These are phyloP conservation scores for Botryotinia globosa DNA, from an alignment of 2,329 filamentous ascomycete genomes.

Conservation along the genomic window DNA sequence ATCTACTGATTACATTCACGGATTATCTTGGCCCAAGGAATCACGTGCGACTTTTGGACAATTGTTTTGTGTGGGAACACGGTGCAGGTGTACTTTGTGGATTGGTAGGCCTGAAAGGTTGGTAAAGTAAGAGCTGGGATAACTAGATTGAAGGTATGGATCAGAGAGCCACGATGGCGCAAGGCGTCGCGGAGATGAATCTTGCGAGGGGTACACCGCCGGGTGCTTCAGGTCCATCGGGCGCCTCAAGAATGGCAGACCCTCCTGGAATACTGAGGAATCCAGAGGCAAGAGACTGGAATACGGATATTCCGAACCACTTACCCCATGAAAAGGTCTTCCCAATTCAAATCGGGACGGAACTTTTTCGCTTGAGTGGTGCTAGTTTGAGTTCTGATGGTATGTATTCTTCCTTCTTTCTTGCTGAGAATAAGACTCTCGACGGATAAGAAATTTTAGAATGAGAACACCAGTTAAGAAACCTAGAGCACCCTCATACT, in stretches of 20 bases:
- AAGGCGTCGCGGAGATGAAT: neutral
- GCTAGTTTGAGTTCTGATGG: conserved; percentile 71
- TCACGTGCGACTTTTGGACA: neutral
- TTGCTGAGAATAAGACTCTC: neutral
- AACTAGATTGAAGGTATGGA: neutral
- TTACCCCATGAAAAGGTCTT: conserved; percentile 51
- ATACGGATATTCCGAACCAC: conserved; percentile 39
- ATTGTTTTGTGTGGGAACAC: neutral
- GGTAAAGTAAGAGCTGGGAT: neutral
- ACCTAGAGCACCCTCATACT: conserved; percentile 84
- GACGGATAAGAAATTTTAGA: too few species aligned
- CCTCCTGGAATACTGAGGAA: conserved; percentile 30
- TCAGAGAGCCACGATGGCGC: neutral
- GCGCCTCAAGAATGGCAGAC: conserved; percentile 8
- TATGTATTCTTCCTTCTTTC: conserved; percentile 43
- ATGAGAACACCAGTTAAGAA: conserved; percentile 44
- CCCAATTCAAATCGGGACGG: conserved; percentile 66
- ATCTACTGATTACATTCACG: neutral
- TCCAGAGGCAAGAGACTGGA: conserved; percentile 27
- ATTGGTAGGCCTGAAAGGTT: neutral
- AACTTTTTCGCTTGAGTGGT: conserved; percentile 66
- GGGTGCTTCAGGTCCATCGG: neutral
- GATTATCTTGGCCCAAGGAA: neutral
- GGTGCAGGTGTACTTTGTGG: neutral
- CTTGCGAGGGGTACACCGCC: neutral